Evolutionary conservation across 441 rosid species (phyloP).

Genomic region (Jatropha multifida): DNA sequence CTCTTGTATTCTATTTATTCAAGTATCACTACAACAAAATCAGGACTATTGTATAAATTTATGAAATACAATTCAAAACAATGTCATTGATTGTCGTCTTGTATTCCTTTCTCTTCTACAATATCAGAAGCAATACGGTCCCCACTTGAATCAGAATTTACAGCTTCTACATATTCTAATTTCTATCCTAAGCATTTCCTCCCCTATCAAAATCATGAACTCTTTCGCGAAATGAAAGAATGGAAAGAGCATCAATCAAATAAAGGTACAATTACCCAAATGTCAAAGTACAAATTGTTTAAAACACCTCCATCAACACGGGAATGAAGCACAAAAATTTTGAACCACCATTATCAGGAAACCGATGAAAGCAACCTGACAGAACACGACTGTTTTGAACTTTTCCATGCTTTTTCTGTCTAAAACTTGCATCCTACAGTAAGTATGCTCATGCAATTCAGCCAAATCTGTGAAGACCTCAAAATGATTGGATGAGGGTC

Average conservation of each 20-base stretch:
- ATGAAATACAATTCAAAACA: too few species aligned
- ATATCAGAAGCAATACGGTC: background rate
- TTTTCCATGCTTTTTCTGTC: too few species aligned
- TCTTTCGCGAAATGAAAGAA: too few species aligned
- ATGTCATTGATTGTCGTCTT: too few species aligned
- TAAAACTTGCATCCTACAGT: background rate
- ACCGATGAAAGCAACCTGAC: background rate
- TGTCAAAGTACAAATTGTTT: background rate
- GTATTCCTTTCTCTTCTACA: background rate
- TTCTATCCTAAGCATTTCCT: background rate
- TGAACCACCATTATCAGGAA: background rate
- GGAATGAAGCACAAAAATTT: background rate
- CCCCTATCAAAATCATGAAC: background rate
- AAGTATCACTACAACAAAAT: too few species aligned
- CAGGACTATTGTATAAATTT: too few species aligned
- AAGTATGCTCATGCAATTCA: background rate
- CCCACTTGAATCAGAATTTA: background rate
- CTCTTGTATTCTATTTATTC: too few species aligned
- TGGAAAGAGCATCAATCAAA: too few species aligned
- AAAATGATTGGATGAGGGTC: background rate
- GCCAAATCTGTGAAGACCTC: background rate
- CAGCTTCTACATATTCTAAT: background rate
- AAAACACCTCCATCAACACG: background rate
- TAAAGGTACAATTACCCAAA: too few species aligned
- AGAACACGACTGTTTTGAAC: background rate